Base-by-base conservation (phyloP, 192 early-diverging fungal genomes). In the Phycomyces nitens region DNA sequence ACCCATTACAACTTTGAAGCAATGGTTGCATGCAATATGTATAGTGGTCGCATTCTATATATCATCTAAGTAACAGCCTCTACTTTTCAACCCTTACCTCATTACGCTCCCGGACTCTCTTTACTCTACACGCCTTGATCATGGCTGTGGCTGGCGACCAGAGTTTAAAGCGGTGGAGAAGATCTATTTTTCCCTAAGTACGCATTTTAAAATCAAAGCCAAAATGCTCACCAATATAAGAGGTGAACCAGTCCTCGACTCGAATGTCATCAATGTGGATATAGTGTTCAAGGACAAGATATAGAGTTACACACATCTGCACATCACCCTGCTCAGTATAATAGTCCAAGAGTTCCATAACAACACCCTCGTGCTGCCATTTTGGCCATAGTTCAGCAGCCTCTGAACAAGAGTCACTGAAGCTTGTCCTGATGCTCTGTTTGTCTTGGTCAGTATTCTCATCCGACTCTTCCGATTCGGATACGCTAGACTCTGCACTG, bases 301-400 rank as follows among this genome's bases (percentile, higher is more conserved):
- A 59, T 3, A 92, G 77, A 7, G 87, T 83, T 5, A 88, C 86
- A 72, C 87, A 90, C 87, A 91, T 92, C 60, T 92, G 90, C 1
- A 90, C 86, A 60, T 92, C 88, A 11, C 84, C 88, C 71, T 89
- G 82, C 26, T 92, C 90, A 15, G 86, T 80, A 70, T 91, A 92
- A 64, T 85, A 88, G 27, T 87, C 77, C 0, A 93, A 60, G 11
- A 92, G 15, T 24, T 85, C 85, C 10, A 55, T 56, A 0, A 88
- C 78, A 0, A 88, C 71, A 2, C 66, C 55, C 47, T 77, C 69
- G 55, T 83, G 77, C 15, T 77, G 60, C 76, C 78, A 82, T 26
- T 60, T 50, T 14, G 56, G 70, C 49, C 73, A 66, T 14, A 67
- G 24, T 3, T 73, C 66, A 22, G 15, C 23, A 16, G 23, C 40